Evolutionary conservation across 2,329 filamentous ascomycete genomes (phyloP), one percentile per base, ranked within the genome.

Genomic region (Helicocarpus griseus): DNA sequence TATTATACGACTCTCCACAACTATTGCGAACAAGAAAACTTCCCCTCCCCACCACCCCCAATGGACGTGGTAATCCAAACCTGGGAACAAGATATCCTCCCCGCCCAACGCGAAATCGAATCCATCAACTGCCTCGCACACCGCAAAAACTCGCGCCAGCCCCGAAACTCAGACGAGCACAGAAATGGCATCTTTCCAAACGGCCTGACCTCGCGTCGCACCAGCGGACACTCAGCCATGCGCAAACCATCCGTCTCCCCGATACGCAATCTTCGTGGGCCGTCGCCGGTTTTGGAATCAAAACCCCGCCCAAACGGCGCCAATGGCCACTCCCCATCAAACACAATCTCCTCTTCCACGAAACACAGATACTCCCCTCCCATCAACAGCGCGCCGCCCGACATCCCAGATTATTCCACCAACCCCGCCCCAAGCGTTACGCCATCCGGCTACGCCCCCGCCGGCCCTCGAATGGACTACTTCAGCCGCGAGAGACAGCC

Each of bases 1-100:
- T 82, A 88, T 59, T 93, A 93, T 68, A 93, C 87, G 1, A 76
- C 82, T 4, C 71, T 91, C 5, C 82, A 89, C 63, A 81, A 79
- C 52, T 93, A 85, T 66, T 88, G 84, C 58, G 75, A 82, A 58
- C 78, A 85, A 28, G 75, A 82, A 58, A 74, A 78, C 4, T 84
- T 89, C 60, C 84, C 85, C 0, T 85, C 83, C 43, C 85, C 86
- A 1, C 77, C 87, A 9, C 84, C 86, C 2, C 78, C 83, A 14
- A 84, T 89, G 73, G 80, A 84, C 24, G 79, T 86, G 48, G 81
- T 93, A 5, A 74, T 89, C 52, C 73, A 78, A 4, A 68, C 74
- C 40, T 93, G 85, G 82, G 78, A 85, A 48, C 68, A 69, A 2
- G 75, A 76, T 53, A 87, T 84, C 63, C 77, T 77, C 29, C 78